Evolutionary conservation across 441 rosid species (phyloP).

Genomic region (Jatropha podagrica): DNA sequence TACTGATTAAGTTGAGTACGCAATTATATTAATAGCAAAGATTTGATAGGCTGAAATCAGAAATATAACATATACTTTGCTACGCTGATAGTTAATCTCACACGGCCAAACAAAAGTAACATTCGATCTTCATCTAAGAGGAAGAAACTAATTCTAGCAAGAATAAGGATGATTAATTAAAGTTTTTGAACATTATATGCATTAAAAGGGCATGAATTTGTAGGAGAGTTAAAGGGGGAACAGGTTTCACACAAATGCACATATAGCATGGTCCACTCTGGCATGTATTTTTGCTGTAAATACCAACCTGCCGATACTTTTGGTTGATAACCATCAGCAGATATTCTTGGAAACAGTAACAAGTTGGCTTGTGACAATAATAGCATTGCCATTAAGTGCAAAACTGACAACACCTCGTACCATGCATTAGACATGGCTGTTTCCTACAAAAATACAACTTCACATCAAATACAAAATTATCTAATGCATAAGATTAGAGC

Average conservation of each 20-base stretch:
- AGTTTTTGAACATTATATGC: background rate
- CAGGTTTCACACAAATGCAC: background rate
- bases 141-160: background rate
- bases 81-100: background rate
- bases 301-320: slow-evolving; percentile 88
- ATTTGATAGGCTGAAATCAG: background rate
- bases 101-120: background rate
- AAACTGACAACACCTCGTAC: slow-evolving; percentile 92
- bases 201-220: background rate
- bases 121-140: background rate
- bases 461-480: slow-evolving; percentile 27
- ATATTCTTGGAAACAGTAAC: slow-evolving; percentile 85
- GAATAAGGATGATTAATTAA: background rate
- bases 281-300: slow-evolving; percentile 16
- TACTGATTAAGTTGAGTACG: background rate
- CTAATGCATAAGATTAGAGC: slow-evolving; percentile 10
- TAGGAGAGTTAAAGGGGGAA: background rate
- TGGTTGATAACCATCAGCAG: slow-evolving; percentile 72
- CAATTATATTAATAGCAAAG: background rate
- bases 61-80: background rate
- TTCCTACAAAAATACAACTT: slow-evolving; percentile 62
- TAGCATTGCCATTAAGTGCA: slow-evolving; percentile 97
- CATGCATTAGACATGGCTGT: slow-evolving; percentile 80
- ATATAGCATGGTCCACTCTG: background rate
- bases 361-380: slow-evolving; percentile 85